Evolutionary conservation across 768 basidiomycete species (phyloP).

Genomic region (Panellus pusillus): DNA sequence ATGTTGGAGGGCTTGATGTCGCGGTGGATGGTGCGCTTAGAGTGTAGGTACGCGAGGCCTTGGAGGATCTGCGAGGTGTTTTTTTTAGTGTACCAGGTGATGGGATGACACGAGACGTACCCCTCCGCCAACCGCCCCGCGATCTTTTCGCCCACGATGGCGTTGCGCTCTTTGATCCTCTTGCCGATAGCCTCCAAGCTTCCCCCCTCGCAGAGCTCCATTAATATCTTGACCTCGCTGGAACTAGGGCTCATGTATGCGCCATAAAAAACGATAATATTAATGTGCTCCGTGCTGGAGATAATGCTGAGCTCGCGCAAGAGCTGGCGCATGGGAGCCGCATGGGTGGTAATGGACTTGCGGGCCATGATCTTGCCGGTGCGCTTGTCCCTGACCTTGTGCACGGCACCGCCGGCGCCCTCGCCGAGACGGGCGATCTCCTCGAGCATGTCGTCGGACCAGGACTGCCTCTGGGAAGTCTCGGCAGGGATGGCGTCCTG

Average conservation of each 20-base stretch:
- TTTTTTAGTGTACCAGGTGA: constrained; percentile 3
- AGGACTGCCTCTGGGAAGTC: constrained; percentile 37
- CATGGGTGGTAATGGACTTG: constrained; percentile 90
- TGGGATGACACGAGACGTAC: constrained; percentile 45
- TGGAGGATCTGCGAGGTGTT: constrained; percentile 62
- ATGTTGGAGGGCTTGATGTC: constrained; percentile 96
- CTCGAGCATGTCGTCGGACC: constrained; percentile 73
- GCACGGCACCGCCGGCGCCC: constrained; percentile 94
- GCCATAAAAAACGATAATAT: constrained; percentile 91
- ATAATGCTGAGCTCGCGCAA: constrained; percentile 91
- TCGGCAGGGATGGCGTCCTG: constrained; percentile 21
- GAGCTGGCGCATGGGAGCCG: constrained; percentile 90
- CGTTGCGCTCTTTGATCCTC: constrained; percentile 76
- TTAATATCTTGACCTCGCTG: constrained; percentile 92
- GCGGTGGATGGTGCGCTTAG: constrained; percentile 90
- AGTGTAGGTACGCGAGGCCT: constrained; percentile 92
- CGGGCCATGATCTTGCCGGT: constrained; percentile 84
- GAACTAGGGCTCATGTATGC: constrained; percentile 86
- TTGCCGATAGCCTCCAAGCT: constrained; percentile 89
- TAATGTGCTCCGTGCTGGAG: constrained; percentile 76
- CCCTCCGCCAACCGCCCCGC: constrained; percentile 93
- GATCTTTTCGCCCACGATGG: constrained; percentile 82
- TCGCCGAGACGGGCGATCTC: constrained; percentile 83
- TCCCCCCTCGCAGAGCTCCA: constrained; percentile 88
- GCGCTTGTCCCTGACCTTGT: constrained; percentile 86